Conservation (phyloP, 192 early-diverging fungal species). For the Podila minutissima region DNA sequence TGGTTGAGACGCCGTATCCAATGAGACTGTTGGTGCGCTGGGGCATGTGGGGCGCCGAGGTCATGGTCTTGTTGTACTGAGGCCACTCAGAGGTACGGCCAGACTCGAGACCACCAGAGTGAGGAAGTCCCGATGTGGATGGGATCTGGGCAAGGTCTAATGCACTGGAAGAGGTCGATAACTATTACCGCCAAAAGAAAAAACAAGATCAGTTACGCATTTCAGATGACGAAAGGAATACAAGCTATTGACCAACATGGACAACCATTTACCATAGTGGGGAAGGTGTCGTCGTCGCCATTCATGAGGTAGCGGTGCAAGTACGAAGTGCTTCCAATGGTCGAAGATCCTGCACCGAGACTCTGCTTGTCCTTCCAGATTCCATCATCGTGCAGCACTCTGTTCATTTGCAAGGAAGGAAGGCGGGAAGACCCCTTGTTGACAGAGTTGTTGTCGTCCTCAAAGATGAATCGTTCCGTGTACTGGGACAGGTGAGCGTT, state of each 20-base stretch:
- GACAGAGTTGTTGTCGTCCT: constrained; percentile 52
- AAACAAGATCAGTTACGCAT: neutral
- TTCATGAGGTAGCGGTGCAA: constrained; percentile 53
- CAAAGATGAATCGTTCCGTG: constrained; percentile 58
- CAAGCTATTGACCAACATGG: neutral
- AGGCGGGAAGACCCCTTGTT: constrained; percentile 7
- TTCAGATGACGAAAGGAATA: too few relatives aligned
- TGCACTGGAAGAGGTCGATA: constrained; percentile 53
- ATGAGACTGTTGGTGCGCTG: constrained; percentile 50
- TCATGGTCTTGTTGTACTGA: constrained; percentile 49
- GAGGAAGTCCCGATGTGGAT: constrained; percentile 48
- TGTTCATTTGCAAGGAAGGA: constrained; percentile 43
- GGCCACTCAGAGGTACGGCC: constrained; percentile 55
- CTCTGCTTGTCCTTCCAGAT: constrained; percentile 49
- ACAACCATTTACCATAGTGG: constrained; percentile 45
- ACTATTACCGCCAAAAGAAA: constrained; percentile 25
- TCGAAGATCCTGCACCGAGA: constrained; percentile 22
- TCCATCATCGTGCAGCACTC: constrained; percentile 39
- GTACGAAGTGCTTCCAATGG: constrained; percentile 41
- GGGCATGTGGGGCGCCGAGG: constrained; percentile 27
- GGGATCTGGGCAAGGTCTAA: constrained; percentile 55
- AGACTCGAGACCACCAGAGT: constrained; percentile 57
- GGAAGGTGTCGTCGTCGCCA: constrained; percentile 56
- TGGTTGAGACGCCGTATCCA: constrained; percentile 30
- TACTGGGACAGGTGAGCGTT: constrained; percentile 50